phyloP scores from a whole-genome alignment of 345 rosid species.

The Pugionium cornutum region DNA sequence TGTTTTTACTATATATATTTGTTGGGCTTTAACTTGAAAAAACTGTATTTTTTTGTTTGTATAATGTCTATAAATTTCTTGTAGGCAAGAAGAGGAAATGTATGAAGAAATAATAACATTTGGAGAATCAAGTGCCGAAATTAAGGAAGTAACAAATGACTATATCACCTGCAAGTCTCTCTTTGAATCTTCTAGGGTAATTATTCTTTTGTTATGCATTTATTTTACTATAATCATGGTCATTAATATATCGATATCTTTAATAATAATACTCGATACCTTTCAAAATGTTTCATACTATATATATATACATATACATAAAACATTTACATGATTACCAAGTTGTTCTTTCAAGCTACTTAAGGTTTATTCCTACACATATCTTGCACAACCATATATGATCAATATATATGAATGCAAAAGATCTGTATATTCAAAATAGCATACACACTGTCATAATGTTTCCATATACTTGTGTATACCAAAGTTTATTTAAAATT shows the following conservation, averaged over 20 bases:
- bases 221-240: neutral
- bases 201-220: conserved; percentile 4
- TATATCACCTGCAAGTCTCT: conserved; percentile 34
- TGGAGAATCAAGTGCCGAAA: conserved; percentile 32
- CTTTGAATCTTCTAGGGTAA: conserved; percentile 39
- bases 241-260: neutral
- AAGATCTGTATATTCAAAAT: too few species aligned
- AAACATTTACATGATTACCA: too few species aligned
- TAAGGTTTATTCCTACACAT: too few species aligned
- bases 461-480: too few species aligned
- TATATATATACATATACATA: too few species aligned
- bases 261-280: too few species aligned
- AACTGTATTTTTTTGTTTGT: neutral
- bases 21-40: neutral
- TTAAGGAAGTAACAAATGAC: conserved; percentile 19
- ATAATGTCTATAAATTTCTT: neutral
- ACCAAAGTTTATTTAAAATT: too few species aligned
- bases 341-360: too few species aligned
- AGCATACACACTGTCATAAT: too few species aligned
- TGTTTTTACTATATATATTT: neutral
- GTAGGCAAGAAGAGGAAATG: conserved; percentile 31
- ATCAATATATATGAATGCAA: too few species aligned
- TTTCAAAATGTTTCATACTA: too few species aligned
- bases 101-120: conserved; percentile 35
- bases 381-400: too few species aligned